Base-by-base conservation (phyloP, 352 stramenopile genomes). In the Thalassiosira livingstoniorum region DNA sequence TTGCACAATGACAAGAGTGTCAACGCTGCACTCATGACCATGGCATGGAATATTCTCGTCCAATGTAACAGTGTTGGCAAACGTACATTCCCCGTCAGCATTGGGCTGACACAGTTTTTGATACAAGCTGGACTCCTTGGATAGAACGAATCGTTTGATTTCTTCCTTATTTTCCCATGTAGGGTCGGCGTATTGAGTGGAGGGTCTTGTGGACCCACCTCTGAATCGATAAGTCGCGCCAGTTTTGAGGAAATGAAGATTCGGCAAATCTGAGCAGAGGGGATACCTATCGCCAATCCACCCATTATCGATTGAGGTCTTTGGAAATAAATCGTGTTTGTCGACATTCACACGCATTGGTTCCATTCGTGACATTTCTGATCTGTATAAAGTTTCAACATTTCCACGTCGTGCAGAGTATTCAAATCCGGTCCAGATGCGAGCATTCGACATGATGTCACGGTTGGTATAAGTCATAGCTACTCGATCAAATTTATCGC, bases 271-370 rank as follows among this genome's bases (percentile, higher is more conserved):
- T 42, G 43, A 37, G 60, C 92, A 95, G 2, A 95, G 83, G 1
- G 90, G 90, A 55, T 92, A 93, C 39, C 90, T 77, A 35, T 94
- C 90, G 31, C 90, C 92, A 63, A 95, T 82, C 78, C 89, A 95
- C 34, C 87, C 75, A 71, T 87, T n/a, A n/a, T n/a, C 69, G 0
- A 94, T 60, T 11, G 68, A 78, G 21, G 68, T 34, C 69, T 94
- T 94, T 15, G 90, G 90, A 60, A 87, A 84, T 39, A 80, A 90
- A 61, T 90, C 83, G 37, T 86, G 78, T 51, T 58, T 87, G 35
- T 87, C 83, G 45, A 83, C 63, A 31, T 81, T 43, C 60, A 89
- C 80, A 13, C 75, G 34, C 29, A 89, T 64, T 13, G 83, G 83
- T 29, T 89, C 83, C 58, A 75, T 62, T 39, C 83, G 62, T 15